Evolutionary conservation across 2,329 filamentous ascomycete species (phyloP), one percentile per base, ranked within the genome.

Genomic region (Microcera coccophila): DNA sequence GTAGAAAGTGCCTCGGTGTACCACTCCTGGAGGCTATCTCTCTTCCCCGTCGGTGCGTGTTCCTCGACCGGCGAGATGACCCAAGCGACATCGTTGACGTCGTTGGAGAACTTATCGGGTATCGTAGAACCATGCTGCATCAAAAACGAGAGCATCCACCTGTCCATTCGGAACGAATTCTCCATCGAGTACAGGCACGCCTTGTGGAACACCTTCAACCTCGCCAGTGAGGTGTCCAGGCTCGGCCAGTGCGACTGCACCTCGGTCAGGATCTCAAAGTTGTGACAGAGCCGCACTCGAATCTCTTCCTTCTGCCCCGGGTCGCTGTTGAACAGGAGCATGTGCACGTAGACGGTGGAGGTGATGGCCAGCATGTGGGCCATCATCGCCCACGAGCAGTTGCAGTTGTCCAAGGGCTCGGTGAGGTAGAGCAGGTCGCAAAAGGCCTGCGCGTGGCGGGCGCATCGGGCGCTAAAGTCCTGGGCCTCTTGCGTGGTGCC

Each of bases 101-200:
- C n/a, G n/a, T 16, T 32, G 8, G 29, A 10, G 22, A 41, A 41
- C 31, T 41, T 41, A n/a, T 41, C 39, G 8, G 39, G 31, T 19
- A 41, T 36, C 7, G 39, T 22, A 14, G 29, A 24, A 4, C 29
- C 39, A 36, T 41, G 39, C 20, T 26, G 17, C 14, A 42, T n/a
- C 5, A 42, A 37, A 20, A 42, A 42, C 17, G 24, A 37, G 12
- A 42, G 24, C 40, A 42, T 42, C 39, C 40, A 42, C 21, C 16
- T 15, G 18, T 42, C 40, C 40, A 42, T 42, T 16, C 35, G 15
- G 31, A 42, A 42, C 10, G n/a, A 18, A n/a, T 42, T 33, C 18
- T 42, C 40, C 5, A 38, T 38, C 4, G 40, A 42, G 4, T 32
- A 28, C 14, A 31, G 7, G 16, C 40, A 42, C 3, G 40, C 40